Conservation (phyloP, 2,329 filamentous ascomycete genomes). For the Trichophyton simii region DNA sequence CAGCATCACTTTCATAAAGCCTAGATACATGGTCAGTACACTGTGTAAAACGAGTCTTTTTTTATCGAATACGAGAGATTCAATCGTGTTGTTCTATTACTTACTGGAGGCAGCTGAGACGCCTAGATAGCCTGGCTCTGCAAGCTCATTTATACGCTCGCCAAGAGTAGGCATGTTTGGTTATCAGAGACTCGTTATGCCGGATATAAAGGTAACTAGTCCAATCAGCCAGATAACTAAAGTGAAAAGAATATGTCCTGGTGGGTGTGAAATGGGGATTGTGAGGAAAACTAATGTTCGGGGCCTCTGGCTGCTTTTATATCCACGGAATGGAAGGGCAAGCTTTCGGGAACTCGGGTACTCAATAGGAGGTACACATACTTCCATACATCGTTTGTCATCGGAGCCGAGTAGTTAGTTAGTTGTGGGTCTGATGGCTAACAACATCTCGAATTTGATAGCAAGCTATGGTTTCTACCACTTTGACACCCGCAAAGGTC, state of each 20-base stretch:
- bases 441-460: too few relatives aligned
- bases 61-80: background rate
- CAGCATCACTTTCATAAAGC: constrained; percentile 22
- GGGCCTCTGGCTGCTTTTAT: background rate
- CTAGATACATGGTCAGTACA: constrained; percentile 13
- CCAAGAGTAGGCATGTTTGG: background rate
- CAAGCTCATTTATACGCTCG: background rate
- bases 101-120: background rate
- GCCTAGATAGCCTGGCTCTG: background rate
- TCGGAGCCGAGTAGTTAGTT: too few relatives aligned
- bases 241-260: background rate
- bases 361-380: too few relatives aligned
- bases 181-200: background rate
- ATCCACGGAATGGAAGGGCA: background rate
- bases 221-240: too few relatives aligned
- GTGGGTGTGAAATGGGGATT: background rate
- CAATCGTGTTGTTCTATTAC: background rate
- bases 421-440: too few relatives aligned
- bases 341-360: background rate
- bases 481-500: background rate
- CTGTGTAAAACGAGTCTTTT: background rate
- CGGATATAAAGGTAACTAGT: background rate
- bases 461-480: too few relatives aligned
- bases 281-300: background rate
- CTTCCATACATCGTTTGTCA: too few relatives aligned